These are phyloP conservation scores for Tulasnella sp. DNA, from an alignment of 768 basidiomycete genomes.

Conservation along the genomic window DNA sequence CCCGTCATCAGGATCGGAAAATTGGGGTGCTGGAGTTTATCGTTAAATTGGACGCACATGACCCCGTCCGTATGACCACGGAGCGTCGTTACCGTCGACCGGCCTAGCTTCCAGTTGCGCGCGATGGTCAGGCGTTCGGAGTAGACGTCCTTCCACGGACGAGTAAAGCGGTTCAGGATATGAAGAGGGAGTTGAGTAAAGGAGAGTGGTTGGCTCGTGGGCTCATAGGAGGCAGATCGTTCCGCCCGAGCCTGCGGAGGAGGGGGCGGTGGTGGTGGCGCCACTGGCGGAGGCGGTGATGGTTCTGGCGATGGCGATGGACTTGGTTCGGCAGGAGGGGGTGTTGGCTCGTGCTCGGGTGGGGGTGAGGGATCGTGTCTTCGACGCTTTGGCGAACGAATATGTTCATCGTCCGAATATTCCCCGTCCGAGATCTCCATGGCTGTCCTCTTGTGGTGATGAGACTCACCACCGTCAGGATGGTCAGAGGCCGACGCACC, in stretches of 20 bases:
- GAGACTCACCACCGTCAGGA: neutral
- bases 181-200: slow-evolving; percentile 32
- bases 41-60: slow-evolving; percentile 93
- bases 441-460: neutral
- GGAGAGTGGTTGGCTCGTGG: slow-evolving; percentile 24
- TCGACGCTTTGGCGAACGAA: slow-evolving; percentile 41
- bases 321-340: neutral
- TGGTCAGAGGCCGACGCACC: neutral
- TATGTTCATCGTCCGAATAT: neutral
- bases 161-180: slow-evolving; percentile 19
- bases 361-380: slow-evolving; percentile 26
- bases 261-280: neutral
- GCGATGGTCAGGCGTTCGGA: slow-evolving; percentile 94
- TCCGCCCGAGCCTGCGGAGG: too few relatives aligned
- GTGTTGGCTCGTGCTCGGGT: neutral
- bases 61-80: slow-evolving; percentile 92
- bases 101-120: slow-evolving; percentile 92
- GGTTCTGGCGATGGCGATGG: neutral
- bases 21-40: slow-evolving; percentile 64
- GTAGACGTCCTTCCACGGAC: slow-evolving; percentile 98
- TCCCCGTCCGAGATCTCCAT: neutral
- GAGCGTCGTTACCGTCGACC: slow-evolving; percentile 70
- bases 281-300: neutral
- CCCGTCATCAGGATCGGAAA: slow-evolving; percentile 96
- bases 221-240: slow-evolving; percentile 16